These are phyloP conservation scores for Bretschneidera sinensis DNA, from an alignment of 345 rosid genomes.

Conservation along the genomic window DNA sequence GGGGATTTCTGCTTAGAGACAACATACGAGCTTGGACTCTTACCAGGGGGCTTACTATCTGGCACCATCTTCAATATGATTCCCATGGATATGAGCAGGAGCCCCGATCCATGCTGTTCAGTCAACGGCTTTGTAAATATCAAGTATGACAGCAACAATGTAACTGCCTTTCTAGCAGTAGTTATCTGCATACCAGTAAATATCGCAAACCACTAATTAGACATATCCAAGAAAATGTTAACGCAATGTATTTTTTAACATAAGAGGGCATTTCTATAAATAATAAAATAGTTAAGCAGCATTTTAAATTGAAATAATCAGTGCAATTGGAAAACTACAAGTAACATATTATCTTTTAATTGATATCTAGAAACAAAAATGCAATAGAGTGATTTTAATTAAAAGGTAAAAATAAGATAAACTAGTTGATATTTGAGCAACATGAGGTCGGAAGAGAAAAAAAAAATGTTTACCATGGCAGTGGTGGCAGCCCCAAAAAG, in stretches of 20 bases:
- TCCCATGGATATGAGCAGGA: slow-evolving; percentile 76
- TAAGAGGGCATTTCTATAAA: too few relatives aligned
- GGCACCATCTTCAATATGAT: slow-evolving; percentile 78
- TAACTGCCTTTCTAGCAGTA: slow-evolving; percentile 80
- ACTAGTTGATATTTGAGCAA: too few relatives aligned
- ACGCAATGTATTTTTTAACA: too few relatives aligned
- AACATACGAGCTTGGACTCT: slow-evolving; percentile 14
- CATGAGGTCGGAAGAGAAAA: neutral
- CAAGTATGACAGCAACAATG: slow-evolving; percentile 66
- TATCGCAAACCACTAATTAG: neutral
- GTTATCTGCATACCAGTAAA: slow-evolving; percentile 43
- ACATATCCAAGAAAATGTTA: too few relatives aligned
- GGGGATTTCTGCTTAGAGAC: slow-evolving; percentile 19
- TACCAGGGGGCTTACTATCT: slow-evolving; percentile 37
- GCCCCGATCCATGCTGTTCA: slow-evolving; percentile 74
- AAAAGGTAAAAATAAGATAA: too few relatives aligned
- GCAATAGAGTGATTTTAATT: too few relatives aligned
- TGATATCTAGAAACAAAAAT: too few relatives aligned
- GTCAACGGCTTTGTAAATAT: slow-evolving; percentile 89
- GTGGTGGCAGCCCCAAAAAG: slow-evolving; percentile 85
- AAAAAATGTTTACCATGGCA: slow-evolving; percentile 55
- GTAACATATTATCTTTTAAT: too few relatives aligned
- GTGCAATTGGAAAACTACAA: too few relatives aligned
- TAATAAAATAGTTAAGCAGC: too few relatives aligned
- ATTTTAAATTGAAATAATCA: too few relatives aligned